phyloP scores from a whole-genome alignment of 2,329 filamentous ascomycete species.

The Stemphylium lycopersici region DNA sequence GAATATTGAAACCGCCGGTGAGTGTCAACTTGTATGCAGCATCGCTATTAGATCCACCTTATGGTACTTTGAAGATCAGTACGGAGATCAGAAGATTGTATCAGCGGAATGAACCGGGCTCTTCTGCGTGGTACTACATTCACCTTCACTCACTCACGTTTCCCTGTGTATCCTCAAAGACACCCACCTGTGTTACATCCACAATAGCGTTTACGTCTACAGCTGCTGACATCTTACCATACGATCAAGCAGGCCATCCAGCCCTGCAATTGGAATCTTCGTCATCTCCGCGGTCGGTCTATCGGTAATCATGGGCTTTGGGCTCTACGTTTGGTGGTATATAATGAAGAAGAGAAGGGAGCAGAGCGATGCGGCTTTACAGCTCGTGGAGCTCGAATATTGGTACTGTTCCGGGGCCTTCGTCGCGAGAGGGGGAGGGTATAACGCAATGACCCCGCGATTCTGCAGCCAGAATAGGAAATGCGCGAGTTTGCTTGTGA shows the following conservation, averaged over 20 bases:
- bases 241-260: no score
- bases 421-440: neutral
- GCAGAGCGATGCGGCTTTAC: neutral
- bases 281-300: slow-evolving; percentile 1
- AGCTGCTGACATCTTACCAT: neutral
- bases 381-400: slow-evolving; percentile 1
- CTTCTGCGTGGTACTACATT: no score
- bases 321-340: slow-evolving; percentile 1
- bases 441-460: neutral
- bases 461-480: neutral
- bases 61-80: no score
- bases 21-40: no score
- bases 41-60: no score
- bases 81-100: no score
- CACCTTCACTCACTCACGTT: no score
- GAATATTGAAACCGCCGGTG: no score
- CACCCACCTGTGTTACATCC: no score
- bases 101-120: no score
- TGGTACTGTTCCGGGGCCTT: neutral
- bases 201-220: no score
- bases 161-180: no score
- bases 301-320: neutral
- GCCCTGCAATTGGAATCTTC: neutral
- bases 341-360: slow-evolving; percentile 3
- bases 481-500: neutral